Conservation (phyloP, 345 rosid species). For the Adansonia digitata region DNA sequence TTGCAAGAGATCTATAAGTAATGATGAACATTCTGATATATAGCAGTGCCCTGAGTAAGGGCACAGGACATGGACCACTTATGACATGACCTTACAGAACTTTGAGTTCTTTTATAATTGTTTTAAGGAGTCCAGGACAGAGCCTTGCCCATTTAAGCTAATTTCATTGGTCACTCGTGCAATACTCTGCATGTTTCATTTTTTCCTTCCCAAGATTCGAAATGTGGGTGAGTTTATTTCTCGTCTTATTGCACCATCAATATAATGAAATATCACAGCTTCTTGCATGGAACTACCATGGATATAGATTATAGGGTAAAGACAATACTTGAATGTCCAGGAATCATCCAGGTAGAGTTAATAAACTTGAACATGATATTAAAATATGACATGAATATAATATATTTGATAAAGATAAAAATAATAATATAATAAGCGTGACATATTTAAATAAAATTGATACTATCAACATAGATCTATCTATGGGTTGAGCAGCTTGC, state of each 20-base stretch:
- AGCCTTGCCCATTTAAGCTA: background rate
- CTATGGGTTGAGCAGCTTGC: too few relatives aligned
- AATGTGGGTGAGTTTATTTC: background rate
- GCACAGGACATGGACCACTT: background rate
- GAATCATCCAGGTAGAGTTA: too few relatives aligned
- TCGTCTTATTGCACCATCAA: conserved; percentile 2
- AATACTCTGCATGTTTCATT: background rate
- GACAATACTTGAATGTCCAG: background rate
- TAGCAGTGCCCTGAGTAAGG: background rate
- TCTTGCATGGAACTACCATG: background rate
- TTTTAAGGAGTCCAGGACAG: background rate
- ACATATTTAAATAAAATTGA: too few relatives aligned
- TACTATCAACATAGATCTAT: too few relatives aligned
- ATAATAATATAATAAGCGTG: too few relatives aligned
- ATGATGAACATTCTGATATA: background rate
- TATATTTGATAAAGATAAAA: too few relatives aligned
- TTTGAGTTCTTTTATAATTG: background rate
- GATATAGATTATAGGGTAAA: background rate
- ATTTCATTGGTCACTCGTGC: background rate
- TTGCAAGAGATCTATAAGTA: background rate
- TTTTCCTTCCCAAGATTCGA: background rate
- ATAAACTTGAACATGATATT: too few relatives aligned
- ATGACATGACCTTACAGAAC: background rate
- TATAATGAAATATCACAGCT: background rate
- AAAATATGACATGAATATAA: too few relatives aligned